phyloP scores from a whole-genome alignment of 257 asterid genomes.

The Leptodermis oblonga region DNA sequence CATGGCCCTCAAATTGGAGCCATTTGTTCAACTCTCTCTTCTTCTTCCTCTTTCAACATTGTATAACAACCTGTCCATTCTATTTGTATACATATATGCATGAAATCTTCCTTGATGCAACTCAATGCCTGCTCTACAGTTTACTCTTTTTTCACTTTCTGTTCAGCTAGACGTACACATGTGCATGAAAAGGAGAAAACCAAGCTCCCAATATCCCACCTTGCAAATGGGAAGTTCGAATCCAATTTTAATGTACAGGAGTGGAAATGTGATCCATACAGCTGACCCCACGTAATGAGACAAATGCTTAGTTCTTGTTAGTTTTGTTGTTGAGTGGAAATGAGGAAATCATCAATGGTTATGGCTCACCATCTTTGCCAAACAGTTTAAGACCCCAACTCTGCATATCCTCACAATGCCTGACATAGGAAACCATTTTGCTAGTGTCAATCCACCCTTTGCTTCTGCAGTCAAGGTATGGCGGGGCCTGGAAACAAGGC shows the following conservation, averaged over 20 bases:
- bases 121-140: background rate
- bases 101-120: background rate
- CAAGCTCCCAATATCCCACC: background rate
- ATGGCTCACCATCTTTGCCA: conserved; percentile 13
- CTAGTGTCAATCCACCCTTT: conserved; percentile 41
- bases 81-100: background rate
- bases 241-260: background rate
- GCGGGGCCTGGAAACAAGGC: conserved; percentile 72
- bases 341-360: background rate
- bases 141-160: background rate
- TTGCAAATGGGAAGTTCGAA: background rate
- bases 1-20: background rate
- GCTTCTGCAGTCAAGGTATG: conserved; percentile 43
- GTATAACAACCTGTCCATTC: background rate
- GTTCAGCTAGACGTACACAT: background rate
- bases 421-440: conserved; percentile 49
- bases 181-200: background rate
- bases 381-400: conserved; percentile 68
- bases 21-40: too few relatives aligned
- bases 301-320: too few relatives aligned
- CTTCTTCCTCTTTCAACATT: background rate
- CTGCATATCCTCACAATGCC: conserved; percentile 62
- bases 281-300: too few relatives aligned
- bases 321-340: too few relatives aligned
- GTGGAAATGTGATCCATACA: too few relatives aligned